Evolutionary conservation across 2,329 filamentous ascomycete species (phyloP).

Genomic region (Colletotrichum noveboracense): DNA sequence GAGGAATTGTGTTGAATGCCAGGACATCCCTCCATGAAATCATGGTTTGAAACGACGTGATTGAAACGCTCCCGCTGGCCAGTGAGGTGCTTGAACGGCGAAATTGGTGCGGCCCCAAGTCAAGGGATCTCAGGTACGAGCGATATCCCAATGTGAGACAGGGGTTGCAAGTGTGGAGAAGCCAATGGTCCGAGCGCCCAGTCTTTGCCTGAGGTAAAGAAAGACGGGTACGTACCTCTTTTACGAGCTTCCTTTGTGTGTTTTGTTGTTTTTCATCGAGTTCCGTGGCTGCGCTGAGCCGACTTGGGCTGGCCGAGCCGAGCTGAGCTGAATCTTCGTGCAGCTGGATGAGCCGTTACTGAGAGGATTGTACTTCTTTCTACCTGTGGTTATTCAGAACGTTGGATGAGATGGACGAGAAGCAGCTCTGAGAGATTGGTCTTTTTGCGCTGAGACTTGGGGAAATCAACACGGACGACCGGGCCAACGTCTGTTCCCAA

Average conservation of each 20-base stretch:
- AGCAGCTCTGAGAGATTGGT: neutral
- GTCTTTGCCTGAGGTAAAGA: neutral
- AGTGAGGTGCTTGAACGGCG: slow-evolving; percentile 14
- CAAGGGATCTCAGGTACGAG: slow-evolving; percentile 6
- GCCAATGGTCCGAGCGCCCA: neutral
- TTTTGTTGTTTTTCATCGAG: neutral
- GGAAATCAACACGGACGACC: neutral
- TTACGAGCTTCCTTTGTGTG: neutral
- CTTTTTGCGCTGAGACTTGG: neutral
- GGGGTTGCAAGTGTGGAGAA: slow-evolving; percentile 5
- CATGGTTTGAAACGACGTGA: slow-evolving; percentile 17
- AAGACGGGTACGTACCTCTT: neutral
- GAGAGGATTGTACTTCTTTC: neutral
- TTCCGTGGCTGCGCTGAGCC: neutral
- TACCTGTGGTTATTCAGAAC: neutral
- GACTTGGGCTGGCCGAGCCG: neutral
- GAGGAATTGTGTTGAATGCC: neutral
- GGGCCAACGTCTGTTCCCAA: neutral
- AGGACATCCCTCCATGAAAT: neutral
- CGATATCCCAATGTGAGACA: slow-evolving; percentile 10
- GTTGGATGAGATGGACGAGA: neutral
- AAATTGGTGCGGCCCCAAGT: slow-evolving; percentile 2
- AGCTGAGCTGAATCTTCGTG: neutral
- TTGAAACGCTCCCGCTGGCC: slow-evolving; percentile 14
- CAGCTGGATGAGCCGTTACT: neutral